These are phyloP conservation scores for Penicillium atrosanguineum DNA, from an alignment of 495 filamentous ascomycete species.

Conservation along the genomic window DNA sequence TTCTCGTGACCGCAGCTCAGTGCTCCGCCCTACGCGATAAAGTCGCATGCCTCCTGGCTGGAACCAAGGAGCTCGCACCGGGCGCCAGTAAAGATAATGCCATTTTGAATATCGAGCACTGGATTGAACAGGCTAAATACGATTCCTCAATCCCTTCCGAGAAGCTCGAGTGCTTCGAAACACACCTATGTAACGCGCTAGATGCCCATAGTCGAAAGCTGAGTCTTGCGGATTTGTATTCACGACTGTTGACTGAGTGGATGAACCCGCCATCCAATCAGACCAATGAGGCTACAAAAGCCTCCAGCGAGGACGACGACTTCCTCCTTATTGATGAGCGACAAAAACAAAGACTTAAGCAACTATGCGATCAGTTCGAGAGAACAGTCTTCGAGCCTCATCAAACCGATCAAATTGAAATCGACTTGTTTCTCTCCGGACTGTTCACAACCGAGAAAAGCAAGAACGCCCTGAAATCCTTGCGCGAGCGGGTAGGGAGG, in stretches of 20 bases:
- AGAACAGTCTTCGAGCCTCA: slow-evolving; percentile 47
- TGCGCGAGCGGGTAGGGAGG: no score
- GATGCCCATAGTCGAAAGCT: slow-evolving; percentile 50
- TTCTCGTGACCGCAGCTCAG: slow-evolving; percentile 7
- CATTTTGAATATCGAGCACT: slow-evolving; percentile 33
- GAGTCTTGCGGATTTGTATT: slow-evolving; percentile 55
- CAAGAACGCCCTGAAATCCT: slow-evolving; percentile 21
- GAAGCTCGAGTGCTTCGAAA: slow-evolving; percentile 41
- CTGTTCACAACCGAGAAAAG: slow-evolving; percentile 38
- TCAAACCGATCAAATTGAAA: slow-evolving; percentile 37
- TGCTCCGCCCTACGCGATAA: slow-evolving; percentile 2
- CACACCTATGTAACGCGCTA: slow-evolving; percentile 37
- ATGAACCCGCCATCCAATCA: slow-evolving; percentile 29
- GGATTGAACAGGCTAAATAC: slow-evolving; percentile 39
- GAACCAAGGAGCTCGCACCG: slow-evolving; percentile 13
- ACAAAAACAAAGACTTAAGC: slow-evolving; percentile 26
- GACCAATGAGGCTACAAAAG: neutral
- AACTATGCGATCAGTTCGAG: slow-evolving; percentile 47
- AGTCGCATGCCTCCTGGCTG: slow-evolving; percentile 11
- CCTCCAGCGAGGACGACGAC: slow-evolving; percentile 10
- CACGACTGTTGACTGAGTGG: slow-evolving; percentile 58
- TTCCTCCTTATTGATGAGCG: slow-evolving; percentile 23
- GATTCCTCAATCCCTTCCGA: slow-evolving; percentile 39
- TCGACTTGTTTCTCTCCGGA: slow-evolving; percentile 42
- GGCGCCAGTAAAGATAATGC: slow-evolving; percentile 2